Evolutionary conservation across 345 rosid genomes (phyloP).

Genomic region (Heritiera littoralis): DNA sequence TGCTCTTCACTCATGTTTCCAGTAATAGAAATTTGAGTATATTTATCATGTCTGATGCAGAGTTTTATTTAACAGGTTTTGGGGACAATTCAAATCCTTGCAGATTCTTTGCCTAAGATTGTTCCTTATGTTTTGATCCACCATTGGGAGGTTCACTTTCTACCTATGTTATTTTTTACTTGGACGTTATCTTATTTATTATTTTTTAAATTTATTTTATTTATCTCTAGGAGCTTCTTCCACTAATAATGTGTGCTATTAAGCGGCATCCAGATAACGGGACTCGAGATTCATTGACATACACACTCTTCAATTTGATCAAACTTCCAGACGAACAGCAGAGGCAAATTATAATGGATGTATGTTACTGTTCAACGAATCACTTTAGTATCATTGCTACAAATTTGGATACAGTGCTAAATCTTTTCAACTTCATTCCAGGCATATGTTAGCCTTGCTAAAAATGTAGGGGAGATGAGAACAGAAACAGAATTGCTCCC

Average conservation of each 20-base stretch:
- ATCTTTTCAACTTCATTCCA: conserved; percentile 39
- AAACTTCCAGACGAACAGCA: conserved; percentile 98
- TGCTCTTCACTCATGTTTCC: neutral
- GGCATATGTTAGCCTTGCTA: conserved; percentile 95
- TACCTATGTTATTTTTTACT: neutral
- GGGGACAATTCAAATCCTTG: conserved; percentile 92
- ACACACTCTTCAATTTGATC: conserved; percentile 88
- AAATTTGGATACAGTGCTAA: conserved; percentile 26
- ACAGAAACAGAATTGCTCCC: conserved; percentile 97
- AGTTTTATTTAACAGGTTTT: conserved; percentile 58
- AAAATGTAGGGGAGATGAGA: conserved; percentile 97
- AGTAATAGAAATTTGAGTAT: neutral
- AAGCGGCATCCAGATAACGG: conserved; percentile 87
- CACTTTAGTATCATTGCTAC: conserved; percentile 18
- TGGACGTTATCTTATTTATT: neutral
- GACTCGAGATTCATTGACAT: conserved; percentile 90
- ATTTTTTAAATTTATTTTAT: conserved; percentile 15
- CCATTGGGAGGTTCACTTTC: conserved; percentile 80
- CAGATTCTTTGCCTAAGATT: conserved; percentile 95
- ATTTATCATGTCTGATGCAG: neutral
- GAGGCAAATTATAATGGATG: conserved; percentile 94
- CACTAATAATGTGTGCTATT: conserved; percentile 97
- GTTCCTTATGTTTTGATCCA: conserved; percentile 97
- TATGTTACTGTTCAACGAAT: conserved; percentile 44
- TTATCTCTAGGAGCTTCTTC: conserved; percentile 79